Conservation (phyloP, 2,329 filamentous ascomycete species). For the Penicillium frequentans region DNA sequence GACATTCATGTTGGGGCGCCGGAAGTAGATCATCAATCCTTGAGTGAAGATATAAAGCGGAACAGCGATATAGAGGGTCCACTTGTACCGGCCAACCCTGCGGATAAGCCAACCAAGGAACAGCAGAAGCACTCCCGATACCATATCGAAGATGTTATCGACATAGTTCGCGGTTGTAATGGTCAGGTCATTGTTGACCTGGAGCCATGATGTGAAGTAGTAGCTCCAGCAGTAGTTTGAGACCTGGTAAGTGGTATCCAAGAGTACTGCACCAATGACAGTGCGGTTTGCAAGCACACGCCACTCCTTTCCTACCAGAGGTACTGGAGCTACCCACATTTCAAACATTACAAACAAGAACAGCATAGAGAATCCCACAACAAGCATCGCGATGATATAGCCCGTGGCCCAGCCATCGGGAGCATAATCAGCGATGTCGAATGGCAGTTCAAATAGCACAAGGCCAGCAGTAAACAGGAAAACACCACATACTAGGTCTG, state of each 20-base stretch:
- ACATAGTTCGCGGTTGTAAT: constrained; percentile 37
- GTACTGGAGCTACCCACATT: constrained; percentile 46
- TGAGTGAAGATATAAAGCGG: constrained; percentile 56
- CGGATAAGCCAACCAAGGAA: constrained; percentile 54
- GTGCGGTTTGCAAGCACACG: constrained; percentile 27
- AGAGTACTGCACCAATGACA: constrained; percentile 29
- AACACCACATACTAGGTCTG: constrained; percentile 55
- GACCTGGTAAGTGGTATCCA: constrained; percentile 31
- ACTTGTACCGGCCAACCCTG: constrained; percentile 55
- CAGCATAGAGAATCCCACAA: constrained; percentile 56
- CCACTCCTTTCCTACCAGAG: constrained; percentile 49
- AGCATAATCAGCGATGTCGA: constrained; percentile 48
- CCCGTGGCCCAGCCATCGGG: constrained; percentile 43
- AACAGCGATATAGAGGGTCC: constrained; percentile 53
- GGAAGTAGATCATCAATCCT: constrained; percentile 60
- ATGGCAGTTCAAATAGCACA: constrained; percentile 50
- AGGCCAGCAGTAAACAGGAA: constrained; percentile 63
- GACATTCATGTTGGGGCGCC: constrained; percentile 46
- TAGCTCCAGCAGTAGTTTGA: constrained; percentile 34
- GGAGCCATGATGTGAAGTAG: constrained; percentile 30
- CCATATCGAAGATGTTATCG: constrained; percentile 55
- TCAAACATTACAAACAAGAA: constrained; percentile 57
- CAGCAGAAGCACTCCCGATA: constrained; percentile 56
- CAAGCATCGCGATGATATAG: constrained; percentile 51
- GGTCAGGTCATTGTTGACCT: constrained; percentile 30